phyloP scores from a whole-genome alignment of 2,329 filamentous ascomycete species.

The Neoascochyta sp. region DNA sequence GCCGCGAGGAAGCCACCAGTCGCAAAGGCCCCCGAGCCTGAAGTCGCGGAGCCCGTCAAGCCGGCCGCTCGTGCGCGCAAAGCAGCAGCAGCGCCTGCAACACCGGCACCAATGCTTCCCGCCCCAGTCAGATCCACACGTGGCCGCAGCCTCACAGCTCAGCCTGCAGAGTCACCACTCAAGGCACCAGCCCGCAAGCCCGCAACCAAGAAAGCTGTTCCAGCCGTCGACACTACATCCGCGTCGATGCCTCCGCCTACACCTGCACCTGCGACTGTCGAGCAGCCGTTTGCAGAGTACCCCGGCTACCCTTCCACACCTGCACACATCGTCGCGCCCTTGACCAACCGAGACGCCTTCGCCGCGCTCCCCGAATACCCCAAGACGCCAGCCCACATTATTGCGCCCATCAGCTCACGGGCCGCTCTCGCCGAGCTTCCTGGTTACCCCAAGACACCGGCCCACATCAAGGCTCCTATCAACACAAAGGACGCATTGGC shows the following conservation, averaged over 20 bases:
- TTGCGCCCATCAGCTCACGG: conserved; percentile 13
- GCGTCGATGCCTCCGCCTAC: neutral
- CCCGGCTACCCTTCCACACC: conserved; percentile 18
- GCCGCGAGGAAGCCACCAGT: conserved; percentile 14
- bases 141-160: conserved; percentile 15
- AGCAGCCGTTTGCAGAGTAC: conserved; percentile 22
- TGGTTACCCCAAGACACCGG: conserved; percentile 23
- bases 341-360: conserved; percentile 11
- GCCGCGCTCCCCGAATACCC: conserved; percentile 18
- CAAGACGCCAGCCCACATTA: conserved; percentile 21
- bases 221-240: conserved; percentile 9
- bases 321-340: conserved; percentile 11
- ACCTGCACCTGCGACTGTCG: conserved; percentile 7
- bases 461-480: conserved; percentile 19
- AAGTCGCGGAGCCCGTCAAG: conserved; percentile 13
- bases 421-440: conserved; percentile 17
- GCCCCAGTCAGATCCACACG: conserved; percentile 17
- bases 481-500: conserved; percentile 13
- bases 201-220: conserved; percentile 13
- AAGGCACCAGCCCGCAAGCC: conserved; percentile 27
- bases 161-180: conserved; percentile 21
- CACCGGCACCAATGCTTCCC: conserved; percentile 7
- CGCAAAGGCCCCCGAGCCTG: conserved; percentile 9
- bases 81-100: conserved; percentile 8
- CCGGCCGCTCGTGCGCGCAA: conserved; percentile 20